Base-by-base conservation (phyloP, 2,329 filamentous ascomycete species). In the Penicillium paneum region DNA sequence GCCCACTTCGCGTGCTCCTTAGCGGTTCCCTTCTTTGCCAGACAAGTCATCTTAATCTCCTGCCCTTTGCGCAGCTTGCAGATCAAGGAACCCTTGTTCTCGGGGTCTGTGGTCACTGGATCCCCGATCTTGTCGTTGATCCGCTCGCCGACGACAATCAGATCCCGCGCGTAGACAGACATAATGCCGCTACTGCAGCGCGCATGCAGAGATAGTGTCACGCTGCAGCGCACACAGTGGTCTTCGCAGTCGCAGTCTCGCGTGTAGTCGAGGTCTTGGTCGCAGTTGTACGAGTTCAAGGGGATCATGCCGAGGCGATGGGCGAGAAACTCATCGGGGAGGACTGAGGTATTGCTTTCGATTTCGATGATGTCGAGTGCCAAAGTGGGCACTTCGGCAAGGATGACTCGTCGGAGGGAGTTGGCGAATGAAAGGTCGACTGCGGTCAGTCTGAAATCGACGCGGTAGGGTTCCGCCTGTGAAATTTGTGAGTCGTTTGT, bases 1-100 rank as follows among this genome's bases (percentile, higher is more conserved):
- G 91, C 89, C 94, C 94, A 99, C 75, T 99, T 99, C 10, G 94
- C 90, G 75, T 99, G 94, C 74, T 99, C 94, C 80, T 99, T 99
- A 35, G 93, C 92, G 61, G 97, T 97, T 1, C 94, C 94, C 81
- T 97, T 97, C 81, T 96, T 97, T 47, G 93, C 94, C 62, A 97
- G 89, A 71, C 93, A 97, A 58, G 84, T 89, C 69, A 99, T 84
- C 72, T 91, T 88, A 57, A 99, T 78, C 74, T 96, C 91, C 76
- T 99, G 94, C 2, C 89, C 91, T 68, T 87, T 88, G 55, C 93
- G 83, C 69, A 99, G 78, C 80, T 97, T 97, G 67, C 89, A 90
- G 62, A 99, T 93, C 64, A 97, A 81, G 41, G 88, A 84, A 1
- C 94, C 94, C 54, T 89, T 84, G 11, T 87, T 86, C 47, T 93